A percentile compares a stretch with the other conserved stretches of the same genome.
phyloP scores from a whole-genome alignment of 441 rosid species.

The Breynia disticha region DNA sequence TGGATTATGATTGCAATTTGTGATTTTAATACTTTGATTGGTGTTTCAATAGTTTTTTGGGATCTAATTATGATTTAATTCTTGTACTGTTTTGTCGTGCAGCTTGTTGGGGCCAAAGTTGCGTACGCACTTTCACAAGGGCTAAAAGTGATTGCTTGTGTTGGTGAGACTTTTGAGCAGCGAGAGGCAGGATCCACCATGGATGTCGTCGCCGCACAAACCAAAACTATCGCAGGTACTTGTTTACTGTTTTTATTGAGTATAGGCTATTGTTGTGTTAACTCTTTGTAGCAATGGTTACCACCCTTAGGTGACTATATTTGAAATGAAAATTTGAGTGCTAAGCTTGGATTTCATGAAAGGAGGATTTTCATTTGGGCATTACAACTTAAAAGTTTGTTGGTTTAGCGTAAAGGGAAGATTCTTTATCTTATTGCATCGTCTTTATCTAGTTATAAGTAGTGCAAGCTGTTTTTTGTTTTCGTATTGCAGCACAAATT shows the following conservation, averaged over 20 bases:
- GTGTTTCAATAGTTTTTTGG: too few species aligned
- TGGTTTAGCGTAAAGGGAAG: too few species aligned
- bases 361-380: too few species aligned
- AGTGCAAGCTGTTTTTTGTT: not conserved
- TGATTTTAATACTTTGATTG: too few species aligned
- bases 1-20: not conserved
- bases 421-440: too few species aligned
- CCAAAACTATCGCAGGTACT: constrained; percentile 54
- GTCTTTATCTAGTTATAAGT: too few species aligned
- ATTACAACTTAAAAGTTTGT: too few species aligned
- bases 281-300: too few species aligned
- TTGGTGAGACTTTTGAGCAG: constrained; percentile 72
- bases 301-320: too few species aligned
- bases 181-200: constrained; percentile 55
- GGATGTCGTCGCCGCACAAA: constrained; percentile 65
- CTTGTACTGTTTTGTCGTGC: constrained; percentile 1
- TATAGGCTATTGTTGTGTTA: not conserved
- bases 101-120: constrained; percentile 72
- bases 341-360: too few species aligned
- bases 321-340: too few species aligned
- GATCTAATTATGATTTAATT: not conserved
- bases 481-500: constrained; percentile 23
- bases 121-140: constrained; percentile 57
- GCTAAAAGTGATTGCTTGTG: constrained; percentile 64
- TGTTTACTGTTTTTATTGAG: not conserved